Evolutionary conservation across 2,329 filamentous ascomycete species (phyloP).

Genomic region (Fusarium stilboides): DNA sequence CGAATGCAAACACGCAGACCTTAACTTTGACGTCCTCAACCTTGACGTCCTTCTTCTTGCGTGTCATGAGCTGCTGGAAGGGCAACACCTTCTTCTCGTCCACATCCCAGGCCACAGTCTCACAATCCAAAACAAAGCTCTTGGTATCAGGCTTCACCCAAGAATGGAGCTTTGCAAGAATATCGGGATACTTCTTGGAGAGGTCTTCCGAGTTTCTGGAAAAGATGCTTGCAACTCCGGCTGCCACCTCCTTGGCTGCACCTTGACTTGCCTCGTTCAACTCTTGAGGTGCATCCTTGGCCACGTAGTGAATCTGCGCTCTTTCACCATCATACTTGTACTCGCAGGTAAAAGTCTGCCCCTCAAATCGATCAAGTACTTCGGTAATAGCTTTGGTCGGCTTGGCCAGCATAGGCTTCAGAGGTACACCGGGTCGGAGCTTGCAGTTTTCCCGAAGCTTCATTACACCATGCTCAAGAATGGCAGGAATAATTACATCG

Average conservation of each 20-base stretch:
- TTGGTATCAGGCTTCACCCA: conserved; percentile 94
- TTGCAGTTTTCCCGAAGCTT: conserved; percentile 89
- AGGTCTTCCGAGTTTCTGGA: conserved; percentile 97
- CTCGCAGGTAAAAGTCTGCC: conserved; percentile 96
- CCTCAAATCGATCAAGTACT: conserved; percentile 95
- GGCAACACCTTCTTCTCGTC: conserved; percentile 94
- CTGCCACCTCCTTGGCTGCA: conserved; percentile 75
- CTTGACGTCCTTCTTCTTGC: conserved; percentile 98
- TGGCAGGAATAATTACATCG: conserved; percentile 92
- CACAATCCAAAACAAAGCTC: conserved; percentile 98
- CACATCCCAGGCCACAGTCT: conserved; percentile 98
- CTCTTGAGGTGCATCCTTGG: conserved; percentile 80
- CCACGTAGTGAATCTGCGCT: conserved; percentile 98
- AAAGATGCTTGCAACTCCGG: conserved; percentile 92
- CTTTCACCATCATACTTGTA: conserved; percentile 99
- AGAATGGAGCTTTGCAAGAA: conserved; percentile 85
- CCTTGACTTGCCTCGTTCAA: conserved; percentile 74
- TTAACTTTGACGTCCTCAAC: conserved; percentile 95
- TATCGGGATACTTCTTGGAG: conserved; percentile 97
- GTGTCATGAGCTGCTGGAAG: conserved; percentile 98
- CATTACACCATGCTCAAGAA: conserved; percentile 88
- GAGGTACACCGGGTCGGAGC: conserved; percentile 90
- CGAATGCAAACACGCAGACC: conserved; percentile 97
- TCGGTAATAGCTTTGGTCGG: conserved; percentile 98
- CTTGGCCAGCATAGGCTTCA: conserved; percentile 99